Evolutionary conservation across 78 protist species (phyloP), one percentile per base, ranked within the genome.

Genomic region (Creolimax fragrantissima): DNA sequence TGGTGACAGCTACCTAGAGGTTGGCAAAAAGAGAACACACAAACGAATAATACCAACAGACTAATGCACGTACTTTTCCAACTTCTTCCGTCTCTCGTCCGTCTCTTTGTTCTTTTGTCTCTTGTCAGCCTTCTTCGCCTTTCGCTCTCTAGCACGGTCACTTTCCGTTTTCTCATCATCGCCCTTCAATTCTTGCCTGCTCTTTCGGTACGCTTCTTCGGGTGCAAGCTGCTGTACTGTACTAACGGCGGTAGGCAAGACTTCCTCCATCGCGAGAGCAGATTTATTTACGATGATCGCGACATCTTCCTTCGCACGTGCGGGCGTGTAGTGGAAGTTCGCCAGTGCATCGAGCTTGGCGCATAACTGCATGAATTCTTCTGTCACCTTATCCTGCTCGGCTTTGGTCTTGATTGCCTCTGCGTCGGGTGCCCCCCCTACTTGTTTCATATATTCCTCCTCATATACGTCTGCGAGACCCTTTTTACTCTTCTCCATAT

Each of bases 261-360:
- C 2, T 11, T 86, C 90, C 41, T 86, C 90, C 90, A 86, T 86
- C 3, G 42, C 44, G 6, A 86, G 4, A 11, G 90, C 90, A 5
- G 90, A 45, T 37, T 6, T 41, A 11, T 86, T 36, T 11, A 41
- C 44, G 41, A 86, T 37, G 4, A 86, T 41, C 90, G 41, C 90
- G 90, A 86, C 45, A 35, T 42, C 44, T 5, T 86, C 90, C 90
- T 86, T 86, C n/a, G 90, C 44, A 6, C 35, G 86, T 83, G 42
- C 44, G 7, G 90, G 90, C 37, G 90, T 86, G 90, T 35, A 86
- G 41, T 86, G 90, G 58, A 86, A 42, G 90, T 86, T 86, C 36
- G 90, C 32, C 44, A 86, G 7, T n/a, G 90, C 90, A 11, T 86
- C 90, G 74, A 86, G 41, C 24, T 86, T 86, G 41, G 32, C 24